phyloP scores from a whole-genome alignment of 202 grass and related monocot species.

The Zoysia matrella region DNA sequence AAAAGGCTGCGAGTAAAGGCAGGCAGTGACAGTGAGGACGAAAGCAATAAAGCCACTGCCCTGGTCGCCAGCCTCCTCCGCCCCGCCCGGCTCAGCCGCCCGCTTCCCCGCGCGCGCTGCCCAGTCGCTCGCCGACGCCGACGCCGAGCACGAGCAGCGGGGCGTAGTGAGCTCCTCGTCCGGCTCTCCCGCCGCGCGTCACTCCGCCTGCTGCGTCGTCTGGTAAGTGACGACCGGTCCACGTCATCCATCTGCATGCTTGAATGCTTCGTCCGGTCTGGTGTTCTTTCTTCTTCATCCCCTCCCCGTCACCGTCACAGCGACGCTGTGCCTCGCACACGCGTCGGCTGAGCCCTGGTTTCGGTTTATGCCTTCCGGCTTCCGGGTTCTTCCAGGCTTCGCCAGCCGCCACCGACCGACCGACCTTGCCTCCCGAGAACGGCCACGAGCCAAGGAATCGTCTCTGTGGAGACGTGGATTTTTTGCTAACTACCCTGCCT shows the following conservation, averaged over 20 bases:
- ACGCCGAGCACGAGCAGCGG: too few relatives aligned
- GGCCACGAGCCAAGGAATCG: background rate
- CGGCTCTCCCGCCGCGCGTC: background rate
- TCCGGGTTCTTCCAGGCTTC: background rate
- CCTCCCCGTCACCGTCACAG: slow-evolving; percentile 1
- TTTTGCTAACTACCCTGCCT: slow-evolving; percentile 36
- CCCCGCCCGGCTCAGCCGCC: background rate
- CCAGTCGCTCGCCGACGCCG: background rate
- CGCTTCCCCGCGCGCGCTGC: background rate
- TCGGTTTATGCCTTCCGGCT: background rate
- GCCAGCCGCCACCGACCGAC: slow-evolving; percentile 30
- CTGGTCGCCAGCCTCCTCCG: background rate
- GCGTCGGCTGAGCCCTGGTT: background rate
- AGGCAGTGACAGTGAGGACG: background rate
- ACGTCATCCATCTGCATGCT: background rate
- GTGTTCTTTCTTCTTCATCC: background rate
- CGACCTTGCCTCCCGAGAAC: background rate
- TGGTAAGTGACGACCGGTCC: too few relatives aligned
- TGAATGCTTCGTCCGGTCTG: too few relatives aligned
- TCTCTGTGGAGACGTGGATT: slow-evolving; percentile 35
- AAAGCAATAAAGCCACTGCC: slow-evolving; percentile 32
- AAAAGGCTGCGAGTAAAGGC: background rate
- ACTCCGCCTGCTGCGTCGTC: background rate
- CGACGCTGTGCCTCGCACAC: background rate
- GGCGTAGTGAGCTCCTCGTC: too few relatives aligned